These are phyloP conservation scores for Puccinia polysora DNA, from an alignment of 1,284 basidiomycete species.

Conservation along the genomic window DNA sequence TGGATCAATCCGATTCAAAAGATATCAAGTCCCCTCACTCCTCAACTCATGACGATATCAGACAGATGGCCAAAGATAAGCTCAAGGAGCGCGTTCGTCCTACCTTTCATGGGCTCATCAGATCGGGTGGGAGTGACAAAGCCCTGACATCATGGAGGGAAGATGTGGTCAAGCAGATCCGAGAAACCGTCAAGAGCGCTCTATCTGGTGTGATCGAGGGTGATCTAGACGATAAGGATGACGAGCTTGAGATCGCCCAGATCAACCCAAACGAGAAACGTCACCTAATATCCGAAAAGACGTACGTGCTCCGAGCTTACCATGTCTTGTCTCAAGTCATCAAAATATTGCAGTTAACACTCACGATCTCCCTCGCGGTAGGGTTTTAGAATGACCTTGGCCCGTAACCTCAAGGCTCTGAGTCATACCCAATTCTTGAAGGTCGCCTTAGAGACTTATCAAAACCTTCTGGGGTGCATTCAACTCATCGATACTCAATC, in stretches of 20 bases:
- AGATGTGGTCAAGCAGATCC: constrained; percentile 65
- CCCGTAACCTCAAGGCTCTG: constrained; percentile 64
- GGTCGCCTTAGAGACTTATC: constrained; percentile 64
- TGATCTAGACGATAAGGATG: constrained; percentile 37
- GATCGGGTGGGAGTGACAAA: constrained; percentile 69
- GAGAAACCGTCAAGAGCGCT: constrained; percentile 58
- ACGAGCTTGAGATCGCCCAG: constrained; percentile 5
- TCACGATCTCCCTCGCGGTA: constrained; percentile 17
- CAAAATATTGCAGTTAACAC: constrained; percentile 9
- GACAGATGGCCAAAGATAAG: constrained; percentile 11
- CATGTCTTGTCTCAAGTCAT: constrained; percentile 47
- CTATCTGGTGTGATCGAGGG: constrained; percentile 30
- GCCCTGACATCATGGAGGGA: constrained; percentile 72
- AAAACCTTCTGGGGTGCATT: constrained; percentile 65
- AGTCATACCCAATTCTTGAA: constrained; percentile 66
- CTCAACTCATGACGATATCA: constrained; percentile 3
- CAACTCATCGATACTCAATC: constrained; percentile 67
- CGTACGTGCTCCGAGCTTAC: constrained; percentile 49
- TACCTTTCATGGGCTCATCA: constrained; percentile 67
- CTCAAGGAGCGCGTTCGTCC: constrained; percentile 65
- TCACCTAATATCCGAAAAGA: constrained; percentile 30
- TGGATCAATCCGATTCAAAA: constrained; percentile 9
- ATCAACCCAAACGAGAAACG: constrained; percentile 28
- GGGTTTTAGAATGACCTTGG: constrained; percentile 52
- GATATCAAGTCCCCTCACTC: constrained; percentile 14